Evolutionary conservation across 2,329 filamentous ascomycete species (phyloP).

Genomic region (Huntiella moniliformis): DNA sequence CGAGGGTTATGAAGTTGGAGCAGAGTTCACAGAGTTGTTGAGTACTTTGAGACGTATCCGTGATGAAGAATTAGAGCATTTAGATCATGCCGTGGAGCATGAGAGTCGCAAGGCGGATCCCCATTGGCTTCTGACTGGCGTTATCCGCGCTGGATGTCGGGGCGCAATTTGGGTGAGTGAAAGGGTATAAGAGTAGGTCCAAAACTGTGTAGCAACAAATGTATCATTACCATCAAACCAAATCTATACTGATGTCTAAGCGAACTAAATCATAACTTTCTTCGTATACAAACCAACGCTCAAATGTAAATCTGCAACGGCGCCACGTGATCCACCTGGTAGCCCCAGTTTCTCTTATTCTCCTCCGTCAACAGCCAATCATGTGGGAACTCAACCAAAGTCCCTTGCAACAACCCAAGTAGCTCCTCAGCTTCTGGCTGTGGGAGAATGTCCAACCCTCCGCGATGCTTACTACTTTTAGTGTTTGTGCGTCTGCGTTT

Average conservation of each 20-base stretch:
- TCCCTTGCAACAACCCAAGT: slow-evolving; percentile 65
- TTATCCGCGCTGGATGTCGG: slow-evolving; percentile 77
- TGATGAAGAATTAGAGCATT: slow-evolving; percentile 90
- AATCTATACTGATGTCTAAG: too few relatives aligned
- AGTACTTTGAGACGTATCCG: slow-evolving; percentile 61
- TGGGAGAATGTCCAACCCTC: slow-evolving; percentile 58
- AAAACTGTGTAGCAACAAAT: too few relatives aligned
- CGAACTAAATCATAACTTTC: too few relatives aligned
- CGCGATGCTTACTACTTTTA: slow-evolving; percentile 45
- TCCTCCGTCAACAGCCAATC: slow-evolving; percentile 90
- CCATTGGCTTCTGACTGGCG: slow-evolving; percentile 70
- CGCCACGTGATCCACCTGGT: slow-evolving; percentile 87
- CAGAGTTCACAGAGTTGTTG: slow-evolving; percentile 57
- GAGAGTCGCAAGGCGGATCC: slow-evolving; percentile 80
- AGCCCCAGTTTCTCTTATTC: slow-evolving; percentile 86
- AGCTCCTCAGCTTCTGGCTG: slow-evolving; percentile 64
- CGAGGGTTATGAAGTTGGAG: slow-evolving; percentile 61
- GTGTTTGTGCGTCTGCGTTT: slow-evolving; percentile 51
- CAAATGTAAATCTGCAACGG: slow-evolving; percentile 72
- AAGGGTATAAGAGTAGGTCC: slow-evolving; percentile 29
- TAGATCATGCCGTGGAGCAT: slow-evolving; percentile 86
- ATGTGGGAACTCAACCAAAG: slow-evolving; percentile 82
- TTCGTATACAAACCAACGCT: slow-evolving; percentile 16
- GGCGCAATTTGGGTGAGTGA: slow-evolving; percentile 87
- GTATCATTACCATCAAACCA: too few relatives aligned